Evolutionary conservation across 1,284 basidiomycete genomes (phyloP).

Genomic region (Gymnopus androsaceus): DNA sequence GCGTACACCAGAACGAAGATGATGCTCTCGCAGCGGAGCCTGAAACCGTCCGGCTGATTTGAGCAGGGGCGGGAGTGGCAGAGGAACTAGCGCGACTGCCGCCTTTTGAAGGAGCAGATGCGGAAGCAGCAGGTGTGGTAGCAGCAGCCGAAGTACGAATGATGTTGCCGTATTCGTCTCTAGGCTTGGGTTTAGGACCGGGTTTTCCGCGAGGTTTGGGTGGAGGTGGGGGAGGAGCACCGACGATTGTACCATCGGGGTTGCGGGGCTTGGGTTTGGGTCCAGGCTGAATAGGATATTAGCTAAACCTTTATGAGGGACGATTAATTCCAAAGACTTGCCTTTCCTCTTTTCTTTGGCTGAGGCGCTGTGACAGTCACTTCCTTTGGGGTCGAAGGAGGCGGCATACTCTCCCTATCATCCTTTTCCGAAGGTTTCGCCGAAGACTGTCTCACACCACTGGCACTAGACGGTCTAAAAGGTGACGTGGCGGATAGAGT

Average conservation of each 20-base stretch:
- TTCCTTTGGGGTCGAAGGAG: slow-evolving; percentile 41
- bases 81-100: slow-evolving; percentile 28
- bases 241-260: slow-evolving; percentile 30
- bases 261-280: slow-evolving; percentile 44
- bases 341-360: slow-evolving; percentile 57
- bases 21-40: background rate
- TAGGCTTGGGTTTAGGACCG: slow-evolving; percentile 36
- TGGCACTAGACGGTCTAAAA: slow-evolving; percentile 18
- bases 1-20: slow-evolving; percentile 34
- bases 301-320: background rate
- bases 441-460: slow-evolving; percentile 21
- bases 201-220: slow-evolving; percentile 45
- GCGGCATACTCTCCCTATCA: slow-evolving; percentile 62
- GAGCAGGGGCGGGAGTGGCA: slow-evolving; percentile 30
- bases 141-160: slow-evolving; percentile 10
- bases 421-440: slow-evolving; percentile 27
- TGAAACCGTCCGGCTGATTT: background rate
- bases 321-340: slow-evolving; percentile 25
- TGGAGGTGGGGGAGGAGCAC: slow-evolving; percentile 17
- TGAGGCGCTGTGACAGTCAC: slow-evolving; percentile 23
- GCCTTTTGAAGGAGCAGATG: slow-evolving; percentile 10
- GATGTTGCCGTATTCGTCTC: slow-evolving; percentile 22
- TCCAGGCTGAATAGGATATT: slow-evolving; percentile 31
- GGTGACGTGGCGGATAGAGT: slow-evolving; percentile 23
- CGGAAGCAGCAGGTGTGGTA: slow-evolving; percentile 3